A percentile compares a stretch with the other conserved stretches of the same genome.
phyloP scores from a whole-genome alignment of 108 stramenopile species.

The Fistulifera solaris region DNA sequence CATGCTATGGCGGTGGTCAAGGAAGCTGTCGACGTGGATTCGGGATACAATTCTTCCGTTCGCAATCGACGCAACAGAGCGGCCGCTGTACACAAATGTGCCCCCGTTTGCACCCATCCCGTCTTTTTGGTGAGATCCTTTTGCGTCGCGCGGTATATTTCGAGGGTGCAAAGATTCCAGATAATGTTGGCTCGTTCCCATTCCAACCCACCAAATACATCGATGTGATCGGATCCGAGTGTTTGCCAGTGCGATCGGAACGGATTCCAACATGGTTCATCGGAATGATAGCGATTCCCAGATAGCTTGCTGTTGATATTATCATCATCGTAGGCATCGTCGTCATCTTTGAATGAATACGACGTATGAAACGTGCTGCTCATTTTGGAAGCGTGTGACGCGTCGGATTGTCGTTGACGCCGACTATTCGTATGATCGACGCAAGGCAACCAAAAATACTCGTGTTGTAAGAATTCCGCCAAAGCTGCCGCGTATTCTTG shows the following conservation, averaged over 20 bases:
- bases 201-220: slow-evolving; percentile 7
- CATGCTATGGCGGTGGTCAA: slow-evolving; percentile 3
- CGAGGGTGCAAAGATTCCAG: slow-evolving; percentile 36
- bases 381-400: too few relatives aligned
- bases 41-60: background rate
- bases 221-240: background rate
- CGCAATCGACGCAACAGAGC: slow-evolving; percentile 19
- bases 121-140: slow-evolving; percentile 9
- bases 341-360: too few relatives aligned
- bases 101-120: slow-evolving; percentile 23
- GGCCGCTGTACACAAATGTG: slow-evolving; percentile 31
- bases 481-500: slow-evolving; percentile 1
- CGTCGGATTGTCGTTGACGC: background rate
- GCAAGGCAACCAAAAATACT: background rate
- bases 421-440: background rate
- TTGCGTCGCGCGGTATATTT: slow-evolving; percentile 22
- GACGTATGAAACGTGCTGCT: too few relatives aligned
- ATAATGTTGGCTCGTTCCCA: slow-evolving; percentile 34
- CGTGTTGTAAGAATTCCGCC: background rate
- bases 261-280: too few relatives aligned
- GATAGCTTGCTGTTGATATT: too few relatives aligned
- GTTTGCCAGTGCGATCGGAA: too few relatives aligned
- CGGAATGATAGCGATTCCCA: too few relatives aligned
- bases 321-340: too few relatives aligned
- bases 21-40: background rate